Percentiles rank a stretch among this genome's conserved stretches.
Conservation (phyloP, 768 basidiomycete genomes). For the Mycena alexandri region DNA sequence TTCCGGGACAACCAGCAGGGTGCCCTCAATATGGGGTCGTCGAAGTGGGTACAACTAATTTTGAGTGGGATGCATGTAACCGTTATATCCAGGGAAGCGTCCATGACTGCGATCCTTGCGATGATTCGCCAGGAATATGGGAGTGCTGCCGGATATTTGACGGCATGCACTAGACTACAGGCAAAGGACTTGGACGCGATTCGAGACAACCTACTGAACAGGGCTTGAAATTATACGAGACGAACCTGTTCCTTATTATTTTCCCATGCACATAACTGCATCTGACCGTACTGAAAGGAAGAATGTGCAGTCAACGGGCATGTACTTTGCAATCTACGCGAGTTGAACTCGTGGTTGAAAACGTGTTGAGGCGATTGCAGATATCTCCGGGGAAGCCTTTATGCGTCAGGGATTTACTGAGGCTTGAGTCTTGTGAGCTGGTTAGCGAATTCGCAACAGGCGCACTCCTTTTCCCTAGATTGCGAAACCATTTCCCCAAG, state of each 20-base stretch:
- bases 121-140: conserved; percentile 52
- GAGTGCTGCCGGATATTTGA: conserved; percentile 52
- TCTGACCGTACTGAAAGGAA: too few relatives aligned
- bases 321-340: too few relatives aligned
- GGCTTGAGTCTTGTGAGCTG: too few relatives aligned
- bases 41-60: conserved; percentile 42
- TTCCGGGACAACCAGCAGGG: conserved; percentile 52
- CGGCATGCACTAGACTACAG: conserved; percentile 43
- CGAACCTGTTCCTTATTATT: too few relatives aligned
- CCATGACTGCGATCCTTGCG: conserved; percentile 48
- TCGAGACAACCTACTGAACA: conserved; percentile 10
- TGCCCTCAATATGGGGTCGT: conserved; percentile 49
- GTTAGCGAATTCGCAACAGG: too few relatives aligned
- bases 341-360: conserved; percentile 4
- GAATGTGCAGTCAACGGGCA: neutral
- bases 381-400: too few relatives aligned
- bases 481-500: neutral
- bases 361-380: conserved; percentile 6
- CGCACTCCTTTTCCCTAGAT: too few relatives aligned
- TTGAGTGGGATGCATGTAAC: neutral
- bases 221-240: neutral
- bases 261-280: too few relatives aligned
- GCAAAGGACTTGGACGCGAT: conserved; percentile 45
- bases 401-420: too few relatives aligned
- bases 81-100: conserved; percentile 47